Evolutionary conservation across 179 eudicot species (phyloP), one percentile per base, ranked within the genome.

Genomic region (Beta macrorhiza): DNA sequence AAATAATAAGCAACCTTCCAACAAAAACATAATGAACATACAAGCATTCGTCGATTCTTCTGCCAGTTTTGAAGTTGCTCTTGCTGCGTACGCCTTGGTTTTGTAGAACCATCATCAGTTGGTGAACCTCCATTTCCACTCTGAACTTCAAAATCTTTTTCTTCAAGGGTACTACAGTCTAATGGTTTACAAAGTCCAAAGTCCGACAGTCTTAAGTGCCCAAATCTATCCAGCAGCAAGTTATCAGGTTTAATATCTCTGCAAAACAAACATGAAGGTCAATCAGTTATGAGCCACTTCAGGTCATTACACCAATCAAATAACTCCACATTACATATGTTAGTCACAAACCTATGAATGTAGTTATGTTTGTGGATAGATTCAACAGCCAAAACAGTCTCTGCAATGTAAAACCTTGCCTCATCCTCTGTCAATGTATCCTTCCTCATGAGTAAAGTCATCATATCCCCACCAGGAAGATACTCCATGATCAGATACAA

Each of bases 381-480:
- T 88, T 90, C 97, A 82, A 95, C 91, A 16, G 98, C 98, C 87
- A 95, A 89, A 80, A 95, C 91, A 71, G 97, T 95, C 88, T 95
- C 97, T 9, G 94, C 97, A 74, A 93, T 88, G 80, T 95, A 95
- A 90, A 95, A 95, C 85, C 90, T 88, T 59, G 97, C 90, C 82
- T 93, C 97, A 77, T 95, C 91, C 76, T 93, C 97, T 59, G 94
- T 92, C 79, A 95, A 87, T 55, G 91, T 93, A 81, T 95, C 98
- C 86, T 95, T 95, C 85, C 98, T 91, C 98, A 95, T 95, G 76
- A 95, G 92, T 82, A 95, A 84, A 16, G 98, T 95, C 98, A 95
- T 95, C 94, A 95, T 90, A 87, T 95, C 98, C 81, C 98, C 98
- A 79, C 98, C 98, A 78, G 98, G 97, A 72, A 95, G 90, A 89